Base-by-base conservation (phyloP, 2,329 filamentous ascomycete genomes). In the Fusarium fujikuroi region DNA sequence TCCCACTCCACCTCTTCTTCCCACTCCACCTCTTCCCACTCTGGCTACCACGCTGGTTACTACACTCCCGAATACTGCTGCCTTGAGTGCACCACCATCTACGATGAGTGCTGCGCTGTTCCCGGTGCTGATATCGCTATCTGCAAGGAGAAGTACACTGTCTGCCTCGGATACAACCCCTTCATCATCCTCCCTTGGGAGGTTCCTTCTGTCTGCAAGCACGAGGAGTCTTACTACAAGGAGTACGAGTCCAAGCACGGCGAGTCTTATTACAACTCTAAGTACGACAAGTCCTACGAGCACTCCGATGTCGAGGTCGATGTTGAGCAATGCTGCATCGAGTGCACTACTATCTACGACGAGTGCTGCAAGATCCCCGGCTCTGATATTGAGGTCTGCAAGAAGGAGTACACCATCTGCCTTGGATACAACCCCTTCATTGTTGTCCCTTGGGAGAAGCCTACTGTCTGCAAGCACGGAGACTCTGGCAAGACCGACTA, bases 41-140 rank as follows among this genome's bases (percentile, higher is more conserved):
- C 39, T 25, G 25, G 21, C 7, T 63, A 69, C 43, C 66, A 69
- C 50, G 19, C 54, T n/a, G 66, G 65, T 9, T 69, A 69, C 65
- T 69, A 69, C 65, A 69, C 67, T 18, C 46, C 68, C 15, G 70
- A 73, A 42, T 73, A 73, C 39, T 73, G 70, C 53, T 73, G 70
- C 36, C 11, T 63, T 5, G 52, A 70, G 57, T 73, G 70, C 40
- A 73, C 70, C 14, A 73, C 70, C 23, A 30, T 46, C 49, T 73
- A 73, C n/a, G 62, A 73, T 18, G 32, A 62, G 42, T 73, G 70
- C 70, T 73, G 70, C 7, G n/a, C 36, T 15, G 18, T 32, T 5
- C 36, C 44, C 9, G 70, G 70, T 30, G 60, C 65, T 4, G 57
- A 70, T 32, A 63, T 71, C 16, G 44, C n/a, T 2, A 6, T 63